These are phyloP conservation scores for Triticum timopheevii DNA, from an alignment of 176 grass and related monocot genomes.

Conservation along the genomic window DNA sequence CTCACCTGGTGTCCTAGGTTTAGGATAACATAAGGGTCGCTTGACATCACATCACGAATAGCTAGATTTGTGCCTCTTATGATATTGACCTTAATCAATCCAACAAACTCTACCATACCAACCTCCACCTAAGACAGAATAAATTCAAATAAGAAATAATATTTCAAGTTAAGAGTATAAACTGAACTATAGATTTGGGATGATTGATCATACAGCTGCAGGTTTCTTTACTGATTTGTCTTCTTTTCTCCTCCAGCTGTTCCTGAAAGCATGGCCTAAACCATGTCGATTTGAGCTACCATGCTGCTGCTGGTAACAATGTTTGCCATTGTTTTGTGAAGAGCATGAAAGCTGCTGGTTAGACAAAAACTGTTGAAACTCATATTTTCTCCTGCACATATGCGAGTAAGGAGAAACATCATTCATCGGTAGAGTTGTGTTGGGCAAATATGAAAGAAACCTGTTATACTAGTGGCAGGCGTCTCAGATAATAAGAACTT, in stretches of 20 bases:
- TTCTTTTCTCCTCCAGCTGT: constrained; percentile 94
- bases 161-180: background rate
- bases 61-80: constrained; percentile 88
- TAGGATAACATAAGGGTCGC: constrained; percentile 91
- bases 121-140: constrained; percentile 49
- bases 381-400: constrained; percentile 82
- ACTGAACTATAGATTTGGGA: constrained; percentile 5
- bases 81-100: constrained; percentile 83
- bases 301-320: constrained; percentile 44
- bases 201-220: constrained; percentile 10
- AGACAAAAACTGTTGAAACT: constrained; percentile 77
- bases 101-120: constrained; percentile 96
- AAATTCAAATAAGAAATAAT: constrained; percentile 11
- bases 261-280: constrained; percentile 71
- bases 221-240: constrained; percentile 77
- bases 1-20: constrained; percentile 87
- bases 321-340: constrained; percentile 41
- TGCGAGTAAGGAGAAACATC: constrained; percentile 8
- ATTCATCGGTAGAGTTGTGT: background rate
- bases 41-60: constrained; percentile 85
- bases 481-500: constrained; percentile 2
- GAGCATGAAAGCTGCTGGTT: constrained; percentile 41
- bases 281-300: constrained; percentile 53
- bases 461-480: background rate
- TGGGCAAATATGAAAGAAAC: constrained; percentile 1